Conservation (phyloP, 148 eudicot genomes). For the Arbutus unedo region DNA sequence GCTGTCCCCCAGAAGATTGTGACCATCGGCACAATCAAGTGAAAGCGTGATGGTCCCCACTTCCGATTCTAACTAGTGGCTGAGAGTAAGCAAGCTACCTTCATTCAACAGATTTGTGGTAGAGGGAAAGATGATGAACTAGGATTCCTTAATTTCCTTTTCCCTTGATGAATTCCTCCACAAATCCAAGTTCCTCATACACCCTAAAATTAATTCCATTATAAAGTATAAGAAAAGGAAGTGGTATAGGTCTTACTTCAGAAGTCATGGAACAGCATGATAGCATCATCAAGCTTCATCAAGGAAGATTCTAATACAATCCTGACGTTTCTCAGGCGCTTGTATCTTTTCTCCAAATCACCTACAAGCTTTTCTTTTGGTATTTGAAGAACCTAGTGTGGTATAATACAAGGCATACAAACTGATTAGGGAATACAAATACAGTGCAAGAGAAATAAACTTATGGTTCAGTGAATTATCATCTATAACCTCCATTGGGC, state of each 20-base stretch:
- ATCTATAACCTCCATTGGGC: background rate
- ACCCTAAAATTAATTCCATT: background rate
- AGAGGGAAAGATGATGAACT: background rate
- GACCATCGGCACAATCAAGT: too few relatives aligned
- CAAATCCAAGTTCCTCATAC: background rate
- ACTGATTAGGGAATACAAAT: background rate
- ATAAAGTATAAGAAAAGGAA: background rate
- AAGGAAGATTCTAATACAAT: constrained; percentile 52
- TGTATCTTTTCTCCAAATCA: constrained; percentile 35
- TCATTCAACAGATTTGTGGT: background rate
- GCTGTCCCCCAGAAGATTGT: too few relatives aligned
- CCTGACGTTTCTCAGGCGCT: constrained; percentile 32
- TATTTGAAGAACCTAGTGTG: constrained; percentile 43
- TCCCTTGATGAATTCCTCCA: background rate
- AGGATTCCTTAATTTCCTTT: background rate
- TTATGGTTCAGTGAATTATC: background rate
- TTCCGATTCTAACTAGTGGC: too few relatives aligned
- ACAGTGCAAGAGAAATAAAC: background rate
- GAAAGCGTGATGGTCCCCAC: too few relatives aligned
- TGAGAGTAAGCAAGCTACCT: too few relatives aligned
- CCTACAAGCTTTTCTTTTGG: constrained; percentile 41
- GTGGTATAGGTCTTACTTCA: constrained; percentile 11
- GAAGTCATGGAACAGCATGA: constrained; percentile 75
- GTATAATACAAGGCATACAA: background rate
- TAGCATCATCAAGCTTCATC: constrained; percentile 74